Percentiles rank a stretch among this genome's conserved stretches.
Conservation (phyloP, 2,329 filamentous ascomycete species). For the Incumbomyces lentus region DNA sequence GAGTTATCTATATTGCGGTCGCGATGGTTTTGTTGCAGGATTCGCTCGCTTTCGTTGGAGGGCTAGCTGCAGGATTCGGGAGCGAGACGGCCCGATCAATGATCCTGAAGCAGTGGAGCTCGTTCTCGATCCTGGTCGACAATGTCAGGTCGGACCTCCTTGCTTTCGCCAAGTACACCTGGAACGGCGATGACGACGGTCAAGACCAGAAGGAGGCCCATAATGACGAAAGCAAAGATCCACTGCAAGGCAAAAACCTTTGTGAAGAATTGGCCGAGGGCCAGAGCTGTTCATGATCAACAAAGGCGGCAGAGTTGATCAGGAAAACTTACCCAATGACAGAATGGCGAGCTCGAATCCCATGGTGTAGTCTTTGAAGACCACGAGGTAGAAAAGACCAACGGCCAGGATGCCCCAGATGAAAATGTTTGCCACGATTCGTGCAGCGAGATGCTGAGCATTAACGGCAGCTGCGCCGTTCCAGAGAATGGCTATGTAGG, state of each 20-base stretch:
- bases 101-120: slow-evolving; percentile 41
- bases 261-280: slow-evolving; percentile 63
- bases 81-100: slow-evolving; percentile 11
- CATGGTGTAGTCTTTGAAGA: slow-evolving; percentile 66
- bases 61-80: too few species aligned
- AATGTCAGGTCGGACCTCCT: slow-evolving; percentile 38
- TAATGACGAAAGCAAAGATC: slow-evolving; percentile 84
- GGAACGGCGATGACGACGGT: slow-evolving; percentile 58
- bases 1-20: too few species aligned
- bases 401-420: slow-evolving; percentile 75
- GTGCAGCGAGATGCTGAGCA: slow-evolving; percentile 54
- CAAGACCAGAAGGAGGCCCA: slow-evolving; percentile 60
- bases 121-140: slow-evolving; percentile 43
- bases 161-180: slow-evolving; percentile 49
- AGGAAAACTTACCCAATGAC: slow-evolving; percentile 47
- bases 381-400: slow-evolving; percentile 63
- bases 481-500: slow-evolving; percentile 79
- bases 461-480: slow-evolving; percentile 76
- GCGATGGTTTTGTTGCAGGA: too few species aligned
- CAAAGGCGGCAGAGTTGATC: not conserved
- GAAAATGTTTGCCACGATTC: slow-evolving; percentile 75
- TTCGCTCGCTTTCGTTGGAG: too few species aligned
- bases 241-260: slow-evolving; percentile 73
- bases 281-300: slow-evolving; percentile 43
- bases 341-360: slow-evolving; percentile 69